Evolutionary conservation across 2,329 filamentous ascomycete species (phyloP).

Genomic region (Exophiala alcalophila): DNA sequence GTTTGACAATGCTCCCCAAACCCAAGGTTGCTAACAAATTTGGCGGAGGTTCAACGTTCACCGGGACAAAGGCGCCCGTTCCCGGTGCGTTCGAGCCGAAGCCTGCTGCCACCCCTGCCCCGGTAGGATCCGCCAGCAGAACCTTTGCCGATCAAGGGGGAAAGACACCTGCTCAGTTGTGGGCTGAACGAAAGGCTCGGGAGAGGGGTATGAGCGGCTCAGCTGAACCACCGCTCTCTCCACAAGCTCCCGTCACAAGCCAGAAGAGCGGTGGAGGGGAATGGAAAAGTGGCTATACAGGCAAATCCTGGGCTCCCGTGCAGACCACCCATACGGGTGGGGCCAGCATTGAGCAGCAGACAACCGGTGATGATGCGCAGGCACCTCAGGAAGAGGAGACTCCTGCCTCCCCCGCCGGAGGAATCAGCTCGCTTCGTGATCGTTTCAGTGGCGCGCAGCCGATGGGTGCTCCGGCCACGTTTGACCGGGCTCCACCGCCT

Average conservation of each 20-base stretch:
- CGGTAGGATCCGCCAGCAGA: constrained; percentile 77
- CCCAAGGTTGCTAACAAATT: constrained; percentile 94
- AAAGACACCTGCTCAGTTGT: constrained; percentile 93
- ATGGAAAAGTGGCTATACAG: constrained; percentile 89
- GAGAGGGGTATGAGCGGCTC: constrained; percentile 61
- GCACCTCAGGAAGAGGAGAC: constrained; percentile 46
- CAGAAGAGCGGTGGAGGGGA: constrained; percentile 71
- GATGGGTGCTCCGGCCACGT: constrained; percentile 56
- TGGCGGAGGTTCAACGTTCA: constrained; percentile 66
- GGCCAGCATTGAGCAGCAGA: constrained; percentile 59
- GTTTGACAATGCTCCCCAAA: constrained; percentile 84
- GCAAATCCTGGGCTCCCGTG: constrained; percentile 86
- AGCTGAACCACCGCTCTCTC: constrained; percentile 47
- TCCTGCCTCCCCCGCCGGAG: constrained; percentile 58
- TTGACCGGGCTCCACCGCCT: constrained; percentile 47
- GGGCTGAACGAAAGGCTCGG: constrained; percentile 94
- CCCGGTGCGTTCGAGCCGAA: constrained; percentile 67
- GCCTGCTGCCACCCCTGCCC: constrained; percentile 56
- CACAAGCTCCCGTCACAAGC: constrained; percentile 55
- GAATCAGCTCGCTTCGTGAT: constrained; percentile 72
- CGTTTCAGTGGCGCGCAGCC: constrained; percentile 76
- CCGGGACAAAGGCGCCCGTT: constrained; percentile 83
- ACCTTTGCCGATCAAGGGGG: constrained; percentile 93
- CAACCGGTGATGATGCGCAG: constrained; percentile 54
- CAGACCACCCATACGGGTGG: constrained; percentile 70